Evolutionary conservation across 345 rosid species (phyloP), one percentile per base, ranked within the genome.

Genomic region (Pistacia vera): DNA sequence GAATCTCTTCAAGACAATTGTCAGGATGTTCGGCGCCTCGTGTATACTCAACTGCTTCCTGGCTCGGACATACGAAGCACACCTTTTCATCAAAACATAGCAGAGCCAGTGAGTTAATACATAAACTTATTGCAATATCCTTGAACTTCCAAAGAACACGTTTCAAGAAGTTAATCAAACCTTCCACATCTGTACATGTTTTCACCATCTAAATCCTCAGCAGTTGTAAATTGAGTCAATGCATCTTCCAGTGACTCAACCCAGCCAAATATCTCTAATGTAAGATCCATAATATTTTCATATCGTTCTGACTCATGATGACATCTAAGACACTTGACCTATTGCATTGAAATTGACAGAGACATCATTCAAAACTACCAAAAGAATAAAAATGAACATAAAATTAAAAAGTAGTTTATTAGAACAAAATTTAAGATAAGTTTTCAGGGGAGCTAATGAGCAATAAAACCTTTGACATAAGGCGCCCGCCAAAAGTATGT

Each of bases 151-250:
- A 28, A 20, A 18, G 9, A 20, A 63, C 17, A 73, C 2, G 9
- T 41, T 62, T 17, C 72, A 56, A 48, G 46, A 51, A 59, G 25
- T 52, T 52, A 55, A 77, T 73, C 83, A 64, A 54, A 92, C 97
- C 95, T 92, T 88, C 88, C 91, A 83, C 97, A 92, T 90, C 93
- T 81, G 70, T 90, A 92, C 97, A 90, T 92, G 81, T 92, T 92
- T 77, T 92, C 97, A 73, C 97, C 97, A 71, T 92, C 97, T 71
- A 92, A 86, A 75, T 92, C 92, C 85, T 92, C 95, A 16, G 91
- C 85, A 57, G 86, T 88, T 63, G 97, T 92, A 81, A 92, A 92
- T 79, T 92, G 95, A 81, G 92, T 89, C 48, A 92, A 70, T 56
- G 95, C 97, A 81, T 92, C 93, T 85, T 90, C 88, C 81, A 92